Evolutionary conservation across 306 rosid species (phyloP).

Genomic region (Begonia masoniana): DNA sequence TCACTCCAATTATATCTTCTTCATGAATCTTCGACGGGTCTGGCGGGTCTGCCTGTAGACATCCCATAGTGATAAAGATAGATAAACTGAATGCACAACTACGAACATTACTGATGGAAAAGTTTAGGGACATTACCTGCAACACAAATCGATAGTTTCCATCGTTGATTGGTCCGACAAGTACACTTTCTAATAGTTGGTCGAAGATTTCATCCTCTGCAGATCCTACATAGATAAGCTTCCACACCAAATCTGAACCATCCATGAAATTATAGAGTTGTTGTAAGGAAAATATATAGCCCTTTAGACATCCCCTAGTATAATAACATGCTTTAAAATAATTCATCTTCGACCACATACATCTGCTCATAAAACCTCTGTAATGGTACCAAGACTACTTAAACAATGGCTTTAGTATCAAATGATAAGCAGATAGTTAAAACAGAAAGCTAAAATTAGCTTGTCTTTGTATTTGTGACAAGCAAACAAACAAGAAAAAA

Average conservation of each 20-base stretch:
- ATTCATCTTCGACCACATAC: no score
- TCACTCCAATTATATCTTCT: slow-evolving; percentile 84
- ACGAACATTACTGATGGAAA: background rate
- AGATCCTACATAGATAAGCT: slow-evolving; percentile 85
- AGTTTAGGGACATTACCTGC: slow-evolving; percentile 33
- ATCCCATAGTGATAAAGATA: background rate
- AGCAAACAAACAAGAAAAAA: no score
- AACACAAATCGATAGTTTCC: slow-evolving; percentile 84
- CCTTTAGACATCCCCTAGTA: no score
- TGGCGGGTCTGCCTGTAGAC: slow-evolving; percentile 75
- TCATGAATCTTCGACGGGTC: slow-evolving; percentile 90
- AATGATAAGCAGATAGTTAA: no score
- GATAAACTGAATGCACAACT: background rate
- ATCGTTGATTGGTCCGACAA: slow-evolving; percentile 86
- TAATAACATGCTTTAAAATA: no score
- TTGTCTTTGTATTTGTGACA: no score
- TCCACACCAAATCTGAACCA: slow-evolving; percentile 76
- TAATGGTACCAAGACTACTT: no score
- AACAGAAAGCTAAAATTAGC: no score
- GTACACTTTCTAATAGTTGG: slow-evolving; percentile 80
- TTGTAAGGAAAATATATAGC: no score
- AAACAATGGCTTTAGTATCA: no score
- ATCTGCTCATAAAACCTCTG: no score
- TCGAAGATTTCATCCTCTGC: slow-evolving; percentile 92
- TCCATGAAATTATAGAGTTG: no score